Conservation (phyloP, 108 stramenopile species). For the Parmales sp. region DNA sequence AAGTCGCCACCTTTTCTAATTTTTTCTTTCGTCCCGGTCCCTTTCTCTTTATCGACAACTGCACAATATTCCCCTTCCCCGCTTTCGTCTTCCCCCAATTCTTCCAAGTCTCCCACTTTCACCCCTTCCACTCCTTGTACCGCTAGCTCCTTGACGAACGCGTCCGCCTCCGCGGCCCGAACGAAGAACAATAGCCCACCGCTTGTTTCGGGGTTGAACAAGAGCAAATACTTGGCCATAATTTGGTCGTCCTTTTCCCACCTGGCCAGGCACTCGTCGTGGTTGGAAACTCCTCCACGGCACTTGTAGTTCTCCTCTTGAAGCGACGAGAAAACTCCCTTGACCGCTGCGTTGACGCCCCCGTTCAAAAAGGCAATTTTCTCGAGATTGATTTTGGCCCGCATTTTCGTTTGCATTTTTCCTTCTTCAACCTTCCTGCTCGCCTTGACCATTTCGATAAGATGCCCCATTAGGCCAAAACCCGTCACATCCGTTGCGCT, state of each 20-base stretch:
- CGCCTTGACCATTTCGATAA: constrained; percentile 45
- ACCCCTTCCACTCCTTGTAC: not conserved
- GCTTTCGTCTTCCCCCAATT: not conserved
- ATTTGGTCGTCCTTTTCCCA: not conserved
- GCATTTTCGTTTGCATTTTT: not conserved
- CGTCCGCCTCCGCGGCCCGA: constrained; percentile 13
- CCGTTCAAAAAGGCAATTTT: constrained; percentile 31
- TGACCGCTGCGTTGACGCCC: constrained; percentile 21
- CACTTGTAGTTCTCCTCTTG: constrained; percentile 31
- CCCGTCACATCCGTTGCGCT: constrained; percentile 67
- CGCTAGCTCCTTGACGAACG: constrained; percentile 20
- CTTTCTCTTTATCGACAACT: not conserved
- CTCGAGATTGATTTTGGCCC: constrained; percentile 18
- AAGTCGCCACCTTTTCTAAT: constrained; percentile 25
- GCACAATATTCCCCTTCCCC: not conserved
- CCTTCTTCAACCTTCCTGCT: not conserved
- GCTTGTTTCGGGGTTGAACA: constrained; percentile 52
- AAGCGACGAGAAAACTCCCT: constrained; percentile 34
- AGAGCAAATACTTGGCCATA: constrained; percentile 18
- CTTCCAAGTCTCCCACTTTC: not conserved
- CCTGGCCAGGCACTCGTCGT: not conserved
- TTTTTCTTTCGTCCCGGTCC: too few relatives aligned
- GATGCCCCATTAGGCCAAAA: constrained; percentile 53
- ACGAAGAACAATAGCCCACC: constrained; percentile 53
- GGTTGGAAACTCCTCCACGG: constrained; percentile 4